Evolutionary conservation across 306 rosid species (phyloP), one percentile per base, ranked within the genome.

Genomic region (Prunus kanzakura): DNA sequence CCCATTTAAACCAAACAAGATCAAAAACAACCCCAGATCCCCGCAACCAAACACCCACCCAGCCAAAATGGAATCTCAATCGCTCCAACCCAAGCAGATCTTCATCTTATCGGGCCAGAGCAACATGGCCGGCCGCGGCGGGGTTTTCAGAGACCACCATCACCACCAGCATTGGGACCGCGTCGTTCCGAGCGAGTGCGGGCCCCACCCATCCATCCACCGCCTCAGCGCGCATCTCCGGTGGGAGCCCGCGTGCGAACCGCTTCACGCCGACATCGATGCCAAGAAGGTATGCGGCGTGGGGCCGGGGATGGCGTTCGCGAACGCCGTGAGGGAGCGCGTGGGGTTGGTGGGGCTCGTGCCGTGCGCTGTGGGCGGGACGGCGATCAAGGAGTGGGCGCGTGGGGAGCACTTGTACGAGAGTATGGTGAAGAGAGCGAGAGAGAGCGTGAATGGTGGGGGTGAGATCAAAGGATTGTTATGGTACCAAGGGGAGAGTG

Each of bases 401-500:
- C 98, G 93, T 77, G 97, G 97, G 29, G 80, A 90, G 77, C 74
- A 81, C 20, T 52, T 90, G 86, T 94, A 94, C 63, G 91, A 90
- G 70, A 81, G 83, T 0, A 94, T 90, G 97, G 85, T 94, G 82
- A 75, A 77, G 89, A 77, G 98, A 45, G 81, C 81, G 12, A 83
- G 71, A 27, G 88, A 83, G 74, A 87, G 96, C 82, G 79, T 84
- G 66, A 78, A 82, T 38, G 79, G 49, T 0, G 87, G 82, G 0
- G 91, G 88, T 0, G 87, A 86, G 80, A 90, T 94, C 47, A 85
- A 29, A 58, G 93, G 87, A 2, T 20, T 94, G 87, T 16, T 94
- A 3, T 94, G 98, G 97, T 94, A 29, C 78, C 96, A 94, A 64
- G 98, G 98, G 22, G 97, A 94, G 77, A 90, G 96, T 16, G 98